phyloP scores from a whole-genome alignment of 768 basidiomycete species.

The Myochromella boudieri region DNA sequence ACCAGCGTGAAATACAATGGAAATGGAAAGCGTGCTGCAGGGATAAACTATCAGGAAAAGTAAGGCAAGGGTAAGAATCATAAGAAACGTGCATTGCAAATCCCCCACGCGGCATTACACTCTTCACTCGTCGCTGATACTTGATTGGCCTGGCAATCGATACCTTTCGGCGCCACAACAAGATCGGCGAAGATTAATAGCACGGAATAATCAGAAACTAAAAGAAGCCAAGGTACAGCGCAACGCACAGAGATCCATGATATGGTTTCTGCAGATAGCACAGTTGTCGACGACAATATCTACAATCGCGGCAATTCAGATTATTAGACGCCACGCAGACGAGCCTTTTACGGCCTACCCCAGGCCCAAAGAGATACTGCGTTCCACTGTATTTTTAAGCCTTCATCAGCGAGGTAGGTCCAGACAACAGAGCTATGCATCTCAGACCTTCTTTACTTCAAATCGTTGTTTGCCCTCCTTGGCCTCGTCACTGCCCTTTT shows the following conservation, averaged over 20 bases:
- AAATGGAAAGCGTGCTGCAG: slow-evolving; percentile 97
- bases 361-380: slow-evolving; percentile 98
- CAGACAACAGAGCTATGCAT: not conserved
- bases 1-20: slow-evolving; percentile 98
- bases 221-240: not conserved
- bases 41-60: slow-evolving; percentile 2
- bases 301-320: slow-evolving; percentile 26
- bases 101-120: slow-evolving; percentile 98
- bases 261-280: slow-evolving; percentile 99
- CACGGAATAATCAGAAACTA: not conserved
- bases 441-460: slow-evolving; percentile 95
- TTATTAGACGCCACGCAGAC: slow-evolving; percentile 10
- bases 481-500: slow-evolving; percentile 50
- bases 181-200: slow-evolving; percentile 10
- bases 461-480: slow-evolving; percentile 83
- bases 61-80: not conserved
- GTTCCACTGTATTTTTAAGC: slow-evolving; percentile 76
- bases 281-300: slow-evolving; percentile 99
- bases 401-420: no score
- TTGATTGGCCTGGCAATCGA: slow-evolving; percentile 99
- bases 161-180: slow-evolving; percentile 57
- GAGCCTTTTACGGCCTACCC: slow-evolving; percentile 50
- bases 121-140: slow-evolving; percentile 96
- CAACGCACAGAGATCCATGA: slow-evolving; percentile 96
- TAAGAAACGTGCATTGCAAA: slow-evolving; percentile 78